Conservation (phyloP, 2,329 filamentous ascomycete species). For the Pezicula radicicola region DNA sequence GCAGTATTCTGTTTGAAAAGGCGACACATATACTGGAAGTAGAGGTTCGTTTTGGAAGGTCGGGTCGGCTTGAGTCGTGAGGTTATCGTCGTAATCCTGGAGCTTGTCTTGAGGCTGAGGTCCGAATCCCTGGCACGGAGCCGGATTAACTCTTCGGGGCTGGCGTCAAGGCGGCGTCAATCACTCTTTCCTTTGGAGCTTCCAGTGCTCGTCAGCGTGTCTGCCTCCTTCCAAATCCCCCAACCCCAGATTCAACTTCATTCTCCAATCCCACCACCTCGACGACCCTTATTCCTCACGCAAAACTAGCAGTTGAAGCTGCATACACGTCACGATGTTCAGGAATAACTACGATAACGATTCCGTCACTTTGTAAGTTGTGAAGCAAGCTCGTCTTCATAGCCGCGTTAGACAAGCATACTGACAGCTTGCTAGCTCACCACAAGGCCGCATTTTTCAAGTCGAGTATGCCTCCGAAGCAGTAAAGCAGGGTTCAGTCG, state of each 20-base stretch:
- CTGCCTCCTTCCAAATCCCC: constrained; percentile 20
- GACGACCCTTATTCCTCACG: constrained; percentile 3
- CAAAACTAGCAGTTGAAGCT: constrained; percentile 11
- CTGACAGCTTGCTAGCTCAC: constrained; percentile 64
- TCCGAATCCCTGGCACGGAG: no score
- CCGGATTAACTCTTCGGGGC: no score
- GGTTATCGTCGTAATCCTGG: not conserved
- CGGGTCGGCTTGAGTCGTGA: not conserved
- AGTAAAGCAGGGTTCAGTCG: constrained; percentile 97
- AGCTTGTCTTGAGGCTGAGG: not conserved
- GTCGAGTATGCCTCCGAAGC: constrained; percentile 99
- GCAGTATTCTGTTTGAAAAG: not conserved
- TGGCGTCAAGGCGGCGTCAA: no score
- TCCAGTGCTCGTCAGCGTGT: constrained; percentile 23
- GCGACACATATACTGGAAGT: not conserved
- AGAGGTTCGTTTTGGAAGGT: not conserved
- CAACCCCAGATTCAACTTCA: not conserved
- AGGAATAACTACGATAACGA: constrained; percentile 99
- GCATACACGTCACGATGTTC: constrained; percentile 69
- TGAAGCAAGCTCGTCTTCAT: not conserved
- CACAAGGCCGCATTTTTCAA: constrained; percentile 98
- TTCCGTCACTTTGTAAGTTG: constrained; percentile 92
- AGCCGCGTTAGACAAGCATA: constrained; percentile 2
- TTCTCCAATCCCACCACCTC: constrained; percentile 1
- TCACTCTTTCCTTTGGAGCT: not conserved